Base-by-base conservation (phyloP, 169 alveolate genomes). In the Cytauxzoon felis region DNA sequence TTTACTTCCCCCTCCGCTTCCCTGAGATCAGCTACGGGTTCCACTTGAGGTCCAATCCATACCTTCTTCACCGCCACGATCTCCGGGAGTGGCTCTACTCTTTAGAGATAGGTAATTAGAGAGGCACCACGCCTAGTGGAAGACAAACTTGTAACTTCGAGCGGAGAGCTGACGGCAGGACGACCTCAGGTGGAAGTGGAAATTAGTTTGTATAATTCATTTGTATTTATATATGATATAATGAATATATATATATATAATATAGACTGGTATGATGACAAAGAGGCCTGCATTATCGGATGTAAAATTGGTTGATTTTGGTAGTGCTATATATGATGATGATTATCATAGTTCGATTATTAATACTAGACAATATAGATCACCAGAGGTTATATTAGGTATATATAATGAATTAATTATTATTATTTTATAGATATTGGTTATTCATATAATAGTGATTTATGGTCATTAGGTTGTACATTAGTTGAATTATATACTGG, bases 341-440 rank as follows among this genome's bases (percentile, higher is more conserved):
- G 99, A 96, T 57, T 94, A 95, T 66, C 99, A 96, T 78, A 91
- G 97, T 32, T 82, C 96, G 30, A 92, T 95, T 54, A 96, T 97
- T 36, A 97, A 97, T 80, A 97, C 99, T 6, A 78, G 99, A 49
- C 98, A 97, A 54, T 97, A 97, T 80, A 78, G 99, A 42, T 97
- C 99, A 13, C 99, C 99, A 1, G 99, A 97, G 75, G 99, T 96
- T 11, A 95, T 96, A 30, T 70, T 97, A 57, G 82, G 82, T 72
- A 51, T 18, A 93, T 92, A 69, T 65, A 84, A 45, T 30, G 49
- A 33, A 9, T 2, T 34, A 11, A 21, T 41, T 5, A 36, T 45
- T 16, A 43, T 52, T 26, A 21, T 7, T 6, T 9, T 33, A 27
- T 54, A 72, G 95, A 91, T 72, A 56, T 89, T 34, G 93, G 95